Conservation (phyloP, 1,284 basidiomycete genomes). For the Prillingera fragicola region DNA sequence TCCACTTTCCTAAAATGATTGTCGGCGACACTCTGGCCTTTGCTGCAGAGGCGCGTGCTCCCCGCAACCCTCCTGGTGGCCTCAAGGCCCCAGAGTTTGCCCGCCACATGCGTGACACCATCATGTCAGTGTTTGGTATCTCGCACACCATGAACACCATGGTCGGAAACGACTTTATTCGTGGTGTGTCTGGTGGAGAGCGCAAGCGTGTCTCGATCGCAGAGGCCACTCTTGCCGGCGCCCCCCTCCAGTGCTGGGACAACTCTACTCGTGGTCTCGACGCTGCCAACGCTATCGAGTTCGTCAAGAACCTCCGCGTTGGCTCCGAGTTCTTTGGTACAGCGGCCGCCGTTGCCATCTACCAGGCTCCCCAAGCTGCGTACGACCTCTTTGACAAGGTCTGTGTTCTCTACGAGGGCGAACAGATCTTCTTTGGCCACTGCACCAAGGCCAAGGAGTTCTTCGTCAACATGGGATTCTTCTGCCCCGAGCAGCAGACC, state of each 20-base stretch:
- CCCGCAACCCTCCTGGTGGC: slow-evolving; percentile 48
- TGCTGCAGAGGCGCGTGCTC: slow-evolving; percentile 38
- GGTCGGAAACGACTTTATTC: slow-evolving; percentile 49
- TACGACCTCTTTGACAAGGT: slow-evolving; percentile 63
- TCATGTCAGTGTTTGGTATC: slow-evolving; percentile 54
- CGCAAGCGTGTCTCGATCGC: slow-evolving; percentile 55
- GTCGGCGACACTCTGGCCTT: slow-evolving; percentile 50
- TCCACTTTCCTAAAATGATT: slow-evolving; percentile 54
- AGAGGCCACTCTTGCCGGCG: slow-evolving; percentile 47
- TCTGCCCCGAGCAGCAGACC: slow-evolving; percentile 49
- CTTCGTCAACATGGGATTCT: slow-evolving; percentile 72
- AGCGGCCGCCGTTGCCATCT: slow-evolving; percentile 48
- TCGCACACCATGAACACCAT: slow-evolving; percentile 51
- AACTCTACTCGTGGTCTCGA: slow-evolving; percentile 55
- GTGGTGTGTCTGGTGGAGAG: slow-evolving; percentile 54
- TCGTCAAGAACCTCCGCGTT: slow-evolving; percentile 53
- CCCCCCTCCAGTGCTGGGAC: slow-evolving; percentile 50
- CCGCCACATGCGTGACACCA: slow-evolving; percentile 48
- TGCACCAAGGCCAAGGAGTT: slow-evolving; percentile 66
- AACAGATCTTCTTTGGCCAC: slow-evolving; percentile 75
- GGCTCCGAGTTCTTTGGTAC: slow-evolving; percentile 50
- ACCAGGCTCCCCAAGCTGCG: slow-evolving; percentile 52
- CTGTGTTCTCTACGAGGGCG: slow-evolving; percentile 70
- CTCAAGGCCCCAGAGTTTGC: slow-evolving; percentile 46
- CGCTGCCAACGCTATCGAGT: slow-evolving; percentile 54